These are phyloP conservation scores for Phlyctochytrium arcticum DNA, from an alignment of 192 early-diverging fungal genomes.

Conservation along the genomic window DNA sequence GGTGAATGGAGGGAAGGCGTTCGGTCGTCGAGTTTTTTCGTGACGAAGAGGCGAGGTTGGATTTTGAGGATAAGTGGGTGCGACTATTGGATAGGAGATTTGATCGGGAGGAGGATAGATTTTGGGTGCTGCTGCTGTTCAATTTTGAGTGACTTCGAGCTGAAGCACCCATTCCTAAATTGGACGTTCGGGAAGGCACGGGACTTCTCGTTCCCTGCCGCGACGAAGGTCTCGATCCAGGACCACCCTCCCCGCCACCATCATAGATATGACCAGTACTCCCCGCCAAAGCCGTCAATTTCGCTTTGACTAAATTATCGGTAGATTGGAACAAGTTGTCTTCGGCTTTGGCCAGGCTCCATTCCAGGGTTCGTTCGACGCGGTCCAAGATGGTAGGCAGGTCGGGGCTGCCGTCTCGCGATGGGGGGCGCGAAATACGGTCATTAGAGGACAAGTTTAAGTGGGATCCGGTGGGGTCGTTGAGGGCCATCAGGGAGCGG, in stretches of 20 bases:
- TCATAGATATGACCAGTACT: conserved; percentile 3
- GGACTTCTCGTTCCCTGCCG: too few relatives aligned
- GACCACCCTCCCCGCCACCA: too few relatives aligned
- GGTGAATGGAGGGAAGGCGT: neutral
- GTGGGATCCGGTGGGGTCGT: neutral
- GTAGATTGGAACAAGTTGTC: neutral
- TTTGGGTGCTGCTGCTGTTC: too few relatives aligned
- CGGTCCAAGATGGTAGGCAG: neutral
- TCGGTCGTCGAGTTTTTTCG: neutral
- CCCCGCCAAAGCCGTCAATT: neutral
- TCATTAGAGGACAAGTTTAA: neutral
- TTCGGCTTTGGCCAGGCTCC: neutral
- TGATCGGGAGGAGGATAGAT: too few relatives aligned
- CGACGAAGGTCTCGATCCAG: neutral
- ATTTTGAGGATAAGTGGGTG: neutral
- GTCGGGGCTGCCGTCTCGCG: conserved; percentile 1
- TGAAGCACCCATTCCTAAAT: too few relatives aligned
- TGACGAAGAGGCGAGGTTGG: neutral
- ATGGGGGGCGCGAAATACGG: neutral
- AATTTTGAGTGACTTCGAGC: too few relatives aligned
- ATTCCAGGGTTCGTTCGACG: neutral
- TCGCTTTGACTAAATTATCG: neutral
- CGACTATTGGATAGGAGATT: neutral
- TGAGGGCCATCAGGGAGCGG: neutral
- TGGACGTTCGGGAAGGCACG: too few relatives aligned